phyloP scores from a whole-genome alignment of 805 yeast genomes.

The Zygoascus bituminiphila region DNA sequence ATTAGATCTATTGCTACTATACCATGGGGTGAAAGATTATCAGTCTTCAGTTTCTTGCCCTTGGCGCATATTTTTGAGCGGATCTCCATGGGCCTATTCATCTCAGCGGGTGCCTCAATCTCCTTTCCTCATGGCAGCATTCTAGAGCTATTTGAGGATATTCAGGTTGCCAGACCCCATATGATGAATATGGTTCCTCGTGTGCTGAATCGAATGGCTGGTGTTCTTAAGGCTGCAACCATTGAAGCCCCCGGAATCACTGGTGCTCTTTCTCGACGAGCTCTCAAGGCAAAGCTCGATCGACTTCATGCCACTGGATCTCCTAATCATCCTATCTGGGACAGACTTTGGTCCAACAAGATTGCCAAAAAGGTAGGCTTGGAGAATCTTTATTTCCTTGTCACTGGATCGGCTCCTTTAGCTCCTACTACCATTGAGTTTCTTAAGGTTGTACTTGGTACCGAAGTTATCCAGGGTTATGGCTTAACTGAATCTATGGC shows the following conservation, averaged over 20 bases:
- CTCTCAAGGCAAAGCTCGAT: constrained; percentile 34
- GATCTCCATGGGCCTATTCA: constrained; percentile 35
- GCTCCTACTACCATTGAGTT: constrained; percentile 53
- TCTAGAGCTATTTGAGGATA: constrained; percentile 51
- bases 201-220: constrained; percentile 52
- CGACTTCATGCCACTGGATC: constrained; percentile 30
- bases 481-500: constrained; percentile 68
- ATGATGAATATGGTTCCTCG: constrained; percentile 55
- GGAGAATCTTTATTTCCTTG: constrained; percentile 33
- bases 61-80: constrained; percentile 54
- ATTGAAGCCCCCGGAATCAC: constrained; percentile 38
- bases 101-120: constrained; percentile 41
- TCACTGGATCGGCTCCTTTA: constrained; percentile 66
- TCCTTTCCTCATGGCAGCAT: constrained; percentile 51
- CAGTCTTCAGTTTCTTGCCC: constrained; percentile 39
- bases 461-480: constrained; percentile 60
- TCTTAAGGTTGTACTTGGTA: constrained; percentile 51
- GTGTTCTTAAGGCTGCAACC: constrained; percentile 45
- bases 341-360: constrained; percentile 35
- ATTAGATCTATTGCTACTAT: constrained; percentile 23
- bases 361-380: constrained; percentile 42
- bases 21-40: constrained; percentile 20
- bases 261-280: constrained; percentile 35
- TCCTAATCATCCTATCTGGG: constrained; percentile 33
- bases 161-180: constrained; percentile 46